These are phyloP conservation scores for Arthrinium puccinioides DNA, from an alignment of 2,329 filamentous ascomycete species.

Conservation along the genomic window DNA sequence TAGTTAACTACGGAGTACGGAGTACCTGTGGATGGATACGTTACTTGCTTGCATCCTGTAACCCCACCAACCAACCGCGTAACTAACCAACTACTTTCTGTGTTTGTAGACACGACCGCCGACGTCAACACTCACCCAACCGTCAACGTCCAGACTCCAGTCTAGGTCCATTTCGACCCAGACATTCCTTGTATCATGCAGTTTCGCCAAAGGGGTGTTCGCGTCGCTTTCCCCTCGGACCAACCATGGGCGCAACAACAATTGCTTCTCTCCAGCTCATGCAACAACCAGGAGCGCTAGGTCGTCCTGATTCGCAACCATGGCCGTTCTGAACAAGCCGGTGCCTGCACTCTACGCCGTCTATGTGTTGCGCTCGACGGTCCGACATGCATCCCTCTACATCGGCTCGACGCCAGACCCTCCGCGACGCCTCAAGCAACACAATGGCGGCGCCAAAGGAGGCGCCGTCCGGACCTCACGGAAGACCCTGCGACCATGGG, in stretches of 20 bases:
- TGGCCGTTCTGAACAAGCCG: conserved; percentile 39
- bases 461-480: conserved; percentile 73
- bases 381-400: conserved; percentile 67
- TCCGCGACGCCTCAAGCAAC: conserved; percentile 74
- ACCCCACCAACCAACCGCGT: no score
- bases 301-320: no score
- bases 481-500: conserved; percentile 70
- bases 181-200: background rate
- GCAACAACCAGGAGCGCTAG: no score
- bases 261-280: background rate
- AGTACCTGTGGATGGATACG: background rate
- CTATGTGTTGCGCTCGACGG: conserved; percentile 81
- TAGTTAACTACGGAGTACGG: background rate
- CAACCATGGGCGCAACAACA: background rate
- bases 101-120: no score
- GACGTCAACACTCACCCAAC: background rate
- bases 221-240: background rate
- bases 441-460: conserved; percentile 79
- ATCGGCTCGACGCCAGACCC: conserved; percentile 91
- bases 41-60: no score
- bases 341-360: conserved; percentile 91
- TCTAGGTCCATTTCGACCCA: background rate
- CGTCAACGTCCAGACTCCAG: background rate
- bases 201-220: background rate
- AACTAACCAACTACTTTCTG: no score